Evolutionary conservation across 2,329 filamentous ascomycete species (phyloP).

Genomic region (Elsinoe arachidis): DNA sequence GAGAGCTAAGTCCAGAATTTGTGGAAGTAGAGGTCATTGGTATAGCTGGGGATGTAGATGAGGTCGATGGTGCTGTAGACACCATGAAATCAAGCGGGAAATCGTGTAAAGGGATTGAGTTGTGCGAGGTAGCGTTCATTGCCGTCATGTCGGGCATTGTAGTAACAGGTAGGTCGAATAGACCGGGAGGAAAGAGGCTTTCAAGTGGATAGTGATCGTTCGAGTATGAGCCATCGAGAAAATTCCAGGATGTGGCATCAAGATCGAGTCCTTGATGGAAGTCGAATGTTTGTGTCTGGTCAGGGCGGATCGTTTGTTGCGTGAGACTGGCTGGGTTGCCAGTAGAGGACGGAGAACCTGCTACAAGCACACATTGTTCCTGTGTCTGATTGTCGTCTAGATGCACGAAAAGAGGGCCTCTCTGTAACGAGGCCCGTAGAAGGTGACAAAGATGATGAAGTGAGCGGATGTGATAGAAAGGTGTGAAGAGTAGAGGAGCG

Average conservation of each 20-base stretch:
- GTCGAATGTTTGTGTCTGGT: not conserved
- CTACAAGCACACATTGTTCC: slow-evolving; percentile 6
- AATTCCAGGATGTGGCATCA: not conserved
- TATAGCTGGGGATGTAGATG: not conserved
- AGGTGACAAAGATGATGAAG: not conserved
- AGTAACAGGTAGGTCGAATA: not conserved
- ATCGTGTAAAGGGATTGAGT: not conserved
- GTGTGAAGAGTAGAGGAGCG: not conserved
- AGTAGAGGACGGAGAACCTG: not conserved
- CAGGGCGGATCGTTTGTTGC: slow-evolving; percentile 2
- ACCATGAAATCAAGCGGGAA: not conserved
- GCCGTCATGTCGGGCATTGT: not conserved
- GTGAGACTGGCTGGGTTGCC: not conserved
- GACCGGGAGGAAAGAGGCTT: not conserved
- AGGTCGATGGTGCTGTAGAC: not conserved
- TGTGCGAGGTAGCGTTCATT: not conserved
- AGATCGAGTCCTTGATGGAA: not conserved
- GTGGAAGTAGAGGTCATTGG: not conserved
- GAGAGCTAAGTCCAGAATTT: not conserved
- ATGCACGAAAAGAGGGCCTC: slow-evolving; percentile 6
- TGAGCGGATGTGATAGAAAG: not conserved
- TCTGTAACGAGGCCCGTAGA: not conserved
- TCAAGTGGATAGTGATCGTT: not conserved
- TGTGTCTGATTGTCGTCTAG: not conserved
- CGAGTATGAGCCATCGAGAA: not conserved